Percentiles rank a stretch among this genome's conserved stretches.
Conservation (phyloP, 1,284 basidiomycete genomes). For the Chondrostereum purpureum region DNA sequence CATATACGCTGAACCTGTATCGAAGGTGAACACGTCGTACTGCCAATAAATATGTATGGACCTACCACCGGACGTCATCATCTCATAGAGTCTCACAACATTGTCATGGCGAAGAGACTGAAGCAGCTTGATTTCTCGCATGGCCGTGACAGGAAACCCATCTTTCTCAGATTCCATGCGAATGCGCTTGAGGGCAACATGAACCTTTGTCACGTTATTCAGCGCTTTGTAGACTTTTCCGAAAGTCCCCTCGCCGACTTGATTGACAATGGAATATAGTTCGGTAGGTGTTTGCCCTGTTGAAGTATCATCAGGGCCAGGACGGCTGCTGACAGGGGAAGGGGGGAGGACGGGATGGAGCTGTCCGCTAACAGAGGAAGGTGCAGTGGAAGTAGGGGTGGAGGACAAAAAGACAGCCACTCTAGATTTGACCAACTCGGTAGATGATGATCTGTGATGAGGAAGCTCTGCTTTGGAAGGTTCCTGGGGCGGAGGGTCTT, state of each 20-base stretch:
- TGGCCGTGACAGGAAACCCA: conserved; percentile 97
- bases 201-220: conserved; percentile 66
- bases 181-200: conserved; percentile 95
- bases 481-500: not conserved
- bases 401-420: not conserved
- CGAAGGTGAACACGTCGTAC: conserved; percentile 10
- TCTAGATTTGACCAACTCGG: no score
- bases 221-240: conserved; percentile 99
- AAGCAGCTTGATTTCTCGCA: conserved; percentile 97
- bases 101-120: conserved; percentile 89
- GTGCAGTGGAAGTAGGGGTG: not conserved
- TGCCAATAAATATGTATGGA: conserved; percentile 6
- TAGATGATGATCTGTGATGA: no score
- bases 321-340: not conserved
- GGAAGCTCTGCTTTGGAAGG: not conserved
- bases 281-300: conserved; percentile 37
- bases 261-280: conserved; percentile 83
- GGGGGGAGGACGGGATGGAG: not conserved
- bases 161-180: conserved; percentile 97
- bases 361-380: not conserved
- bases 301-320: conserved; percentile 11
- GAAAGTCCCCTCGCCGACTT: conserved; percentile 98
- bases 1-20: conserved; percentile 91
- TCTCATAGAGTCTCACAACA: conserved; percentile 87
- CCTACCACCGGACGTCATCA: conserved; percentile 96